Percentiles rank a stretch among this genome's conserved stretches.
These are phyloP conservation scores for Gentiana macrophylla DNA, from an alignment of 257 asterid genomes.

Conservation along the genomic window DNA sequence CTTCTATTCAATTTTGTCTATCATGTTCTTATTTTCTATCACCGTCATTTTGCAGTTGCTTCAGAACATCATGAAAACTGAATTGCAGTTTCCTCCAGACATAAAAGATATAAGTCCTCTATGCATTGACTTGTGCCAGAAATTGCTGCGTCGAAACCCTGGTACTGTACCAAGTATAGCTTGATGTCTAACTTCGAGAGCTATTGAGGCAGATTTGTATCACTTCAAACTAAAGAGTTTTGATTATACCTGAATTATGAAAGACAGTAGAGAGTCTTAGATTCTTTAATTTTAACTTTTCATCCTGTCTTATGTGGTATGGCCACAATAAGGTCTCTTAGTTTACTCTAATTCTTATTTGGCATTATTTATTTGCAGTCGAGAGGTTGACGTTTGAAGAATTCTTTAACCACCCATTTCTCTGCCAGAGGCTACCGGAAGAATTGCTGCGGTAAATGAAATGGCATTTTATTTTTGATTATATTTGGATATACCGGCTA, in stretches of 20 bases:
- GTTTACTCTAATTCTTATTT: too few species aligned
- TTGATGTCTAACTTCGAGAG: constrained; percentile 4
- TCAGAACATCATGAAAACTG: constrained; percentile 70
- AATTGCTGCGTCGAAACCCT: constrained; percentile 70
- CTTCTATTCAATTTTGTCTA: constrained; percentile 4
- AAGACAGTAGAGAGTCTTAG: neutral
- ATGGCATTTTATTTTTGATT: constrained; percentile 8
- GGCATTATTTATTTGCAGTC: constrained; percentile 31
- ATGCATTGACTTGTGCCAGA: constrained; percentile 69
- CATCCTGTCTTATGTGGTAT: constrained; percentile 1
- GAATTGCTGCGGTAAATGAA: constrained; percentile 38
- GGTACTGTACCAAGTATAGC: constrained; percentile 27
- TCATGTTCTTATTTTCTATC: constrained; percentile 10
- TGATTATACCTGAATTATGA: constrained; percentile 2
- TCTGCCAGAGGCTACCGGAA: constrained; percentile 47
- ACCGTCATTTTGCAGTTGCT: constrained; percentile 49
- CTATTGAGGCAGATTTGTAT: neutral
- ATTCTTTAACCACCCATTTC: constrained; percentile 83
- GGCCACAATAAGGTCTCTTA: too few species aligned
- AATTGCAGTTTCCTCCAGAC: constrained; percentile 67
- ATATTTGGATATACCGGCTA: constrained; percentile 8
- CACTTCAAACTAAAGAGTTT: neutral
- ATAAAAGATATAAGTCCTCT: constrained; percentile 45
- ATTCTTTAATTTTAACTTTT: neutral
- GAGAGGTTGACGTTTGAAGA: constrained; percentile 87